Base-by-base conservation (phyloP, 768 basidiomycete genomes). In the Basidioascus undulatus region DNA sequence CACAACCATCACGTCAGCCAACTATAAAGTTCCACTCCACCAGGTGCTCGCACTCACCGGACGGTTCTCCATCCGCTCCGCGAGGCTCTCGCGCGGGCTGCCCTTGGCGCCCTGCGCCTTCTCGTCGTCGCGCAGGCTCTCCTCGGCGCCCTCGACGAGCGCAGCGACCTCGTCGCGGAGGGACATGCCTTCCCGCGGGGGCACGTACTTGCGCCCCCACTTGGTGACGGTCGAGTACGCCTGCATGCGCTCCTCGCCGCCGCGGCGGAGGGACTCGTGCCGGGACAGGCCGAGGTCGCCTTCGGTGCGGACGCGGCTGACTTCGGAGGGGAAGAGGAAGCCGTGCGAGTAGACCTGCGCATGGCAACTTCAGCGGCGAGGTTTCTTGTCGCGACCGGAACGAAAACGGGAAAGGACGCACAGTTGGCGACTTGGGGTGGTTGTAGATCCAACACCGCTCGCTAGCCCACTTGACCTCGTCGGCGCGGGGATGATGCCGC, bases 381-480 rank as follows among this genome's bases (percentile, higher is more conserved):
- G n/a, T n/a, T n/a, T n/a, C n/a, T n/a, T n/a, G n/a, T n/a, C 9
- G 20, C 11, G 11, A 13, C 19, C 11, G 19, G 11, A 20, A 15
- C n/a, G 19, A 9, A 7, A 35, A 31, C 23, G 40, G 24, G 21
- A 31, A 20, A 23, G 65, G 79, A 53, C 63, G 86, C 73, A 89
- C 86, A 16, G 87, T 92, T 36, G 80, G 77, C 13, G 80, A 73
- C 37, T 83, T 75, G 2, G 89, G 89, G 59, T 94, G 89, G 55
- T 98, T 87, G 58, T 98, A 94, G 48, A 98, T 82, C 81, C 83
- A 89, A 59, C 89, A 96, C 21, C 76, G 70, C 54, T 98, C 87
- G 49, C 78, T 75, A 25, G 68, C 66, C 87, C 89, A 96, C 33
- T 82, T 70, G 31, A 98, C 70, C 49, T 76, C 68, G 23, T 66